phyloP scores from a whole-genome alignment of 208 protist species.

The Acanthamoeba lenticulata region DNA sequence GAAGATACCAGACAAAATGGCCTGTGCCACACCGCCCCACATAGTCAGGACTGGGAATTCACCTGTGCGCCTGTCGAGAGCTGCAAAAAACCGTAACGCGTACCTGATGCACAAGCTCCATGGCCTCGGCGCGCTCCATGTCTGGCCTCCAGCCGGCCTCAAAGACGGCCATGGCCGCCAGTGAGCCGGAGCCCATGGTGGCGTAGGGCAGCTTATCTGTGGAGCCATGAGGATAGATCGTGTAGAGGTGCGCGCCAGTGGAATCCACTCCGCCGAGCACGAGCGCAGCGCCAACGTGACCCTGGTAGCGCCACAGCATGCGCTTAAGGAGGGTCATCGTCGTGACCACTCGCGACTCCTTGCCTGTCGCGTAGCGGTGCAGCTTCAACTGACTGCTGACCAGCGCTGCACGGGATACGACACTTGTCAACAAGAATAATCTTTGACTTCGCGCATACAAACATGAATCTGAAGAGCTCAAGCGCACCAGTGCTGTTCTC shows the following conservation, averaged over 20 bases:
- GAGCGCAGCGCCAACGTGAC: conserved; percentile 98
- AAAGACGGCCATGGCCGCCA: conserved; percentile 99
- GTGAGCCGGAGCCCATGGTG: conserved; percentile 99
- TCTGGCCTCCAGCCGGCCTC: conserved; percentile 96
- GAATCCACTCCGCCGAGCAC: conserved; percentile 99
- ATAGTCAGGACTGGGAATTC: no score
- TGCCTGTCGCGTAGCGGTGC: conserved; percentile 95
- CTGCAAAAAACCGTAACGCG: conserved; percentile 97
- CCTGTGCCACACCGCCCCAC: no score
- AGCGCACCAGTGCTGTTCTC: conserved; percentile 89
- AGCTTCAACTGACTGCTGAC: conserved; percentile 95
- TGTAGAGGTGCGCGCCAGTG: conserved; percentile 95
- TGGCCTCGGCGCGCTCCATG: conserved; percentile 96
- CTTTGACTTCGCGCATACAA: no score
- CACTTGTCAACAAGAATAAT: no score
- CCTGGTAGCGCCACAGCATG: conserved; percentile 98
- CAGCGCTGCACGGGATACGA: conserved; percentile 90
- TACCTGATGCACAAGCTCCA: conserved; percentile 95
- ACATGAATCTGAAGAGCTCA: no score
- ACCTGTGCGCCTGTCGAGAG: no score
- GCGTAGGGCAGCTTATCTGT: conserved; percentile 98
- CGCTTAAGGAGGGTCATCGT: conserved; percentile 97
- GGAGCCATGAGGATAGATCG: conserved; percentile 98
- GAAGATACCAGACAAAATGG: conserved; percentile 99
- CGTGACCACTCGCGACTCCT: conserved; percentile 95